Conservation (phyloP, 2,329 filamentous ascomycete species). For the Sordariomycetes sp. region DNA sequence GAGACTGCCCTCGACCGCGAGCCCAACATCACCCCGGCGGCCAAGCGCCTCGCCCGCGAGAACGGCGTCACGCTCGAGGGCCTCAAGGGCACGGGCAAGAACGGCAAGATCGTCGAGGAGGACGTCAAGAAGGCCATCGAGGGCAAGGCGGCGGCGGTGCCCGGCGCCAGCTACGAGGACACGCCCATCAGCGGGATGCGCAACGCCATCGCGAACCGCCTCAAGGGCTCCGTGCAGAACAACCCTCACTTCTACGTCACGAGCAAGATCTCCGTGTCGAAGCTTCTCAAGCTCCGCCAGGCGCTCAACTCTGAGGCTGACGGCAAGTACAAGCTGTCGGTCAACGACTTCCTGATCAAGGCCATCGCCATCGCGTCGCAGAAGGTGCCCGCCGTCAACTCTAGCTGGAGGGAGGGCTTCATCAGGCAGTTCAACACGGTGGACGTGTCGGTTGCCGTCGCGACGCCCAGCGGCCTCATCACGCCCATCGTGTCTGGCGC, state of each 20-base stretch:
- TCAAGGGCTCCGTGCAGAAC: slow-evolving; percentile 77
- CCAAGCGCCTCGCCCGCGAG: slow-evolving; percentile 73
- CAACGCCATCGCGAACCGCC: slow-evolving; percentile 89
- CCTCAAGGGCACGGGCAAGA: slow-evolving; percentile 78
- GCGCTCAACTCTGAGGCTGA: slow-evolving; percentile 81
- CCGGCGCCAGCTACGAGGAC: slow-evolving; percentile 66
- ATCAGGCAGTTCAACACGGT: slow-evolving; percentile 91
- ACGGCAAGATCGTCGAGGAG: slow-evolving; percentile 78
- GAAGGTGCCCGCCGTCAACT: slow-evolving; percentile 94
- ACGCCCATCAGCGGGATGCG: slow-evolving; percentile 82
- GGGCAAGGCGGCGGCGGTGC: slow-evolving; percentile 32
- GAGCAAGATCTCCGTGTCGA: slow-evolving; percentile 78
- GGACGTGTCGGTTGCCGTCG: slow-evolving; percentile 90
- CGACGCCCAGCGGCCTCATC: slow-evolving; percentile 87
- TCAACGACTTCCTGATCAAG: slow-evolving; percentile 99
- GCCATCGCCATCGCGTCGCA: slow-evolving; percentile 76
- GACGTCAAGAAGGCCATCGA: slow-evolving; percentile 82
- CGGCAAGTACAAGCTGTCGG: slow-evolving; percentile 97
- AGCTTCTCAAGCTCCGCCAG: slow-evolving; percentile 91
- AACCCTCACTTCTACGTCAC: slow-evolving; percentile 99
- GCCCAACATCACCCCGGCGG: slow-evolving; percentile 57
- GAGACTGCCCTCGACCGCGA: slow-evolving; percentile 76
- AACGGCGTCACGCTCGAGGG: slow-evolving; percentile 64
- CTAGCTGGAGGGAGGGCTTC: slow-evolving; percentile 78
- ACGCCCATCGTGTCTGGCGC: slow-evolving; percentile 93